Base-by-base conservation (phyloP, 164 flowering plant species). In the Nelumbo lutea region DNA sequence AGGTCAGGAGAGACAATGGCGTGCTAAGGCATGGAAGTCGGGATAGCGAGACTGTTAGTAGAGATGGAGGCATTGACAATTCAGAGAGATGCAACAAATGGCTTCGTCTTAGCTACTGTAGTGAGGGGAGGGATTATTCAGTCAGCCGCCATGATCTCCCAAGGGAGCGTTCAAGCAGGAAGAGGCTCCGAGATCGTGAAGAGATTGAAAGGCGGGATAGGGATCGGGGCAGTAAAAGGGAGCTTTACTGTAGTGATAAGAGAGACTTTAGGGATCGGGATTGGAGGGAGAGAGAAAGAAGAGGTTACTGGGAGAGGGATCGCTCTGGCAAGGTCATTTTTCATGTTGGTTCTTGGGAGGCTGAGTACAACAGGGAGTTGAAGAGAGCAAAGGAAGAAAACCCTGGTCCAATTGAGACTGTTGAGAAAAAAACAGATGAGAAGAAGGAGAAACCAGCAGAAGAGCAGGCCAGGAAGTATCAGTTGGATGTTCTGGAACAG, bases 281-380 rank as follows among this genome's bases (percentile, higher is more conserved):
- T 42, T 38, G 81, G 76, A 86, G 86, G 73, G 87, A 82, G 39
- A 77, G 85, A 76, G 93, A 88, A 45, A 71, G 70, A 11, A 87
- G 80, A 77, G 97, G 99, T 60, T 92, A 89, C 70, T 95, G 99
- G 99, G 97, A 88, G 82, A 82, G 99, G 79, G 99, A 92, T 63
- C 75, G 79, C 9, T 69, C 65, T 27, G 96, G 91, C 68, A 93
- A 82, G 66, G 77, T 92, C 62, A 82, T 84, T 59, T 95, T 81
- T 74, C 89, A 75, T 38, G 42, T 56, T 45, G 99, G 99, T 52
- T 61, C 84, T 10, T 95, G 90, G 91, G 91, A 91, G 77, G 81
- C 82, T 58, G 86, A 84, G 40, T 72, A 67, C n/a, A 72, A 68
- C 51, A 78, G 73, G 69, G 95, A 83, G 65, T 75, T 50, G 2